Evolutionary conservation across 2,329 filamentous ascomycete genomes (phyloP).

Genomic region (Xylaria sp.): DNA sequence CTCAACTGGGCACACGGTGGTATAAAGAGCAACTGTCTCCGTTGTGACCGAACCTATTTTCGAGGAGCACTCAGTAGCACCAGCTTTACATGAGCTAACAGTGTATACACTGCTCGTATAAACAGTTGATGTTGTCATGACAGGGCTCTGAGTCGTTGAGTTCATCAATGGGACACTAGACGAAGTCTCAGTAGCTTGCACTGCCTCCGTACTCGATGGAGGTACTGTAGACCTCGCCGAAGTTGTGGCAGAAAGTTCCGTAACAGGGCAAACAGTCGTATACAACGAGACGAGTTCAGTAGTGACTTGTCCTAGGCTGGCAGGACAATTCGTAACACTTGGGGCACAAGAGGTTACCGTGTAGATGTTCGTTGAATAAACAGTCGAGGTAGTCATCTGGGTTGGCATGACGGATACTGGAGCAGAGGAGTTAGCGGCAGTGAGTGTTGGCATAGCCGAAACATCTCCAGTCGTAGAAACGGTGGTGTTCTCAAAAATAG

Average conservation of each 20-base stretch:
- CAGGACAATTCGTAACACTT: slow-evolving; percentile 32
- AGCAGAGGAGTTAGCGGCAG: slow-evolving; percentile 14
- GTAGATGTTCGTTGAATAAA: slow-evolving; percentile 36
- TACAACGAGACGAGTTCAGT: slow-evolving; percentile 37
- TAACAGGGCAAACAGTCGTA: slow-evolving; percentile 35
- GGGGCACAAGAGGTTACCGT: slow-evolving; percentile 34
- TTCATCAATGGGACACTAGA: slow-evolving; percentile 16
- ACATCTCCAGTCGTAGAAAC: background rate
- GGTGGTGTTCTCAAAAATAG: slow-evolving; percentile 23
- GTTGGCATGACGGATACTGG: slow-evolving; percentile 9
- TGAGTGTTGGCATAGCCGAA: slow-evolving; percentile 5
- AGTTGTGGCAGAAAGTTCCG: slow-evolving; percentile 14
- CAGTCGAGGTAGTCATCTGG: slow-evolving; percentile 31
- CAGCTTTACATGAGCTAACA: slow-evolving; percentile 27
- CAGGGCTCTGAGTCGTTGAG: slow-evolving; percentile 10
- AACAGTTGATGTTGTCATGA: slow-evolving; percentile 32
- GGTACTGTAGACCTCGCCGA: slow-evolving; percentile 14
- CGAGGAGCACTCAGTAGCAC: slow-evolving; percentile 26
- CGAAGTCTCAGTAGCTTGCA: slow-evolving; percentile 13
- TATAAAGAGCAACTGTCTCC: slow-evolving; percentile 31
- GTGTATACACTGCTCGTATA: slow-evolving; percentile 35
- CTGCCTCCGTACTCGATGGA: slow-evolving; percentile 13
- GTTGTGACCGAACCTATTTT: slow-evolving; percentile 31
- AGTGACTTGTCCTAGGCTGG: slow-evolving; percentile 31
- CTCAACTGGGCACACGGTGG: slow-evolving; percentile 33